A percentile compares a stretch with the other conserved stretches of the same genome.
phyloP scores from a whole-genome alignment of 805 yeast species.

The Lipomyces kockii region DNA sequence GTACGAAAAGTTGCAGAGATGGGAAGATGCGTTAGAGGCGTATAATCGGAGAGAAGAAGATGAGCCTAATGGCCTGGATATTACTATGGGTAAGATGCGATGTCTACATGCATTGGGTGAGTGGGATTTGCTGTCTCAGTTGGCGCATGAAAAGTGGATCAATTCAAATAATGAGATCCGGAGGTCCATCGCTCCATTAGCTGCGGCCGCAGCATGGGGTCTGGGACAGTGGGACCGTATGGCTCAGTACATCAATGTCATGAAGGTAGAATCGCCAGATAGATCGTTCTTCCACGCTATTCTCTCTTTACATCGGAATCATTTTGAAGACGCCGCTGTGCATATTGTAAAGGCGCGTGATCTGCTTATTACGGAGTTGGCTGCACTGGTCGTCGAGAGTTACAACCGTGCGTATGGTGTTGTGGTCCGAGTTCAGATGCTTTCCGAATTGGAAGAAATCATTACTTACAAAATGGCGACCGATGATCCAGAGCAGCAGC shows the following conservation, averaged over 20 bases:
- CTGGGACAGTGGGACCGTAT: constrained; percentile 95
- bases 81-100: constrained; percentile 97
- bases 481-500: constrained; percentile 78
- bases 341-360: constrained; percentile 88
- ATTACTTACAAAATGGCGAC: constrained; percentile 85
- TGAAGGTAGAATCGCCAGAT: constrained; percentile 92
- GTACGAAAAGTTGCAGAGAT: constrained; percentile 94
- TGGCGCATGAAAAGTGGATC: constrained; percentile 87
- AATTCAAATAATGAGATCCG: constrained; percentile 71
- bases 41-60: constrained; percentile 73
- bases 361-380: constrained; percentile 85
- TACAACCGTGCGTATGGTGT: constrained; percentile 96
- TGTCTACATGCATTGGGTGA: constrained; percentile 98
- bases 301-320: constrained; percentile 79
- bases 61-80: constrained; percentile 70
- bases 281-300: constrained; percentile 94
- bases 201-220: constrained; percentile 99
- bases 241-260: constrained; percentile 86
- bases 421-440: constrained; percentile 94
- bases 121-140: constrained; percentile 88
- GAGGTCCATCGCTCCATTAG: constrained; percentile 90
- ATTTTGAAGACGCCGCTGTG: constrained; percentile 76
- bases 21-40: constrained; percentile 97
- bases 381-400: constrained; percentile 93
- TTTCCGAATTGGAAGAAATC: constrained; percentile 95